Conservation (phyloP, 345 rosid genomes). For the Linum trigynum region DNA sequence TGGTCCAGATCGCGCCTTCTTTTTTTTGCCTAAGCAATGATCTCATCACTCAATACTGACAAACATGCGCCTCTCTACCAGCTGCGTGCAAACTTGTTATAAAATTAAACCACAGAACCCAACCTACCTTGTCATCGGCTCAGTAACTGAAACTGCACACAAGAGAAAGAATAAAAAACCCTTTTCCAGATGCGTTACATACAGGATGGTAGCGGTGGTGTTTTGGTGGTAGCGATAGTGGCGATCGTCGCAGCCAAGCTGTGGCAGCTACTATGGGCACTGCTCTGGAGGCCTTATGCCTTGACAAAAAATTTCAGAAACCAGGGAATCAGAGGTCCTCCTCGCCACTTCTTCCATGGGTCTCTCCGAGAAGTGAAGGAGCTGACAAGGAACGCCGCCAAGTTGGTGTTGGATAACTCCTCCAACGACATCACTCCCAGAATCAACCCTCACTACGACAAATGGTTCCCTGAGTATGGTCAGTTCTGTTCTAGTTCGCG, state of each 20-base stretch:
- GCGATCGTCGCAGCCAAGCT: not conserved
- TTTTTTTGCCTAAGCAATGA: not conserved
- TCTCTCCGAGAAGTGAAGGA: not conserved
- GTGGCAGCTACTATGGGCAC: not conserved
- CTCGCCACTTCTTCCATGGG: not conserved
- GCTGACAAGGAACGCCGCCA: not conserved
- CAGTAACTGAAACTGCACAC: not conserved
- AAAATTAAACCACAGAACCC: too few species aligned
- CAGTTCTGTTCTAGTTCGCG: not conserved
- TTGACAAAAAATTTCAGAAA: not conserved
- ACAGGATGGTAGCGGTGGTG: not conserved
- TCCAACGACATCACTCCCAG: not conserved
- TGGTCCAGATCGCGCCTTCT: too few species aligned
- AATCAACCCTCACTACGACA: not conserved
- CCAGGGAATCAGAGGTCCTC: not conserved
- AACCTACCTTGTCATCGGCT: not conserved
- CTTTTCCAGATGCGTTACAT: not conserved
- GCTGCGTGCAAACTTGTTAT: not conserved
- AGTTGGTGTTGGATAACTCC: not conserved
- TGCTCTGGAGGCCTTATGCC: not conserved
- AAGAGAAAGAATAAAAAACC: not conserved
- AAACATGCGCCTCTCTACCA: not conserved
- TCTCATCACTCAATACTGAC: not conserved
- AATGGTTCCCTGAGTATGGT: constrained; percentile 1
- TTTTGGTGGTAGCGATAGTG: not conserved